phyloP scores from a whole-genome alignment of 495 filamentous ascomycete species.

The Podospora didyma region DNA sequence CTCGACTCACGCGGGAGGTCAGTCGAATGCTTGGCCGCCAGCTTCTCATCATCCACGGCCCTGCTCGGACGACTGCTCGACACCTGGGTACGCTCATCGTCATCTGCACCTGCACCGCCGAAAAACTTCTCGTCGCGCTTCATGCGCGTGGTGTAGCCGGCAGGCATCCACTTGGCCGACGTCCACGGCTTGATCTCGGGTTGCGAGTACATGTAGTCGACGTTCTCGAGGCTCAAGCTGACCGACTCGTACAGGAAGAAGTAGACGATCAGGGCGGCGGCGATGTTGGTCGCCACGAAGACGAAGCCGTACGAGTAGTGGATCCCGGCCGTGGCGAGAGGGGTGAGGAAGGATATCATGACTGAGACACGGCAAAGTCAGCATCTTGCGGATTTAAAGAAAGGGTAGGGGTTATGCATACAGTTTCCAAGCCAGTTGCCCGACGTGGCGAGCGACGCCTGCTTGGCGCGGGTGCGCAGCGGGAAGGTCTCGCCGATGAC shows the following conservation, averaged over 20 bases:
- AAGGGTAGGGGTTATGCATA: conserved; percentile 9
- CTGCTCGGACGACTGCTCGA: conserved; percentile 14
- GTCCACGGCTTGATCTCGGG: conserved; percentile 62
- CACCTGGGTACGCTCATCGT: conserved; percentile 14
- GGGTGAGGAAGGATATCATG: conserved; percentile 79
- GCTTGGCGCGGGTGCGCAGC: conserved; percentile 63
- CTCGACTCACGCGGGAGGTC: background rate
- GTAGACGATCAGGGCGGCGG: conserved; percentile 62
- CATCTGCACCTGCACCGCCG: background rate
- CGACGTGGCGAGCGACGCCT: conserved; percentile 68
- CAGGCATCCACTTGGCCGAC: conserved; percentile 55
- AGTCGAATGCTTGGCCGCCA: background rate
- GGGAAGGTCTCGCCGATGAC: conserved; percentile 75
- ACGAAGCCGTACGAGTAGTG: conserved; percentile 76
- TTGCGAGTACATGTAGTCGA: conserved; percentile 68
- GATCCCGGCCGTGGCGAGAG: conserved; percentile 66
- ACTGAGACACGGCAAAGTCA: conserved; percentile 25
- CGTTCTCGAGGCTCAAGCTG: conserved; percentile 67
- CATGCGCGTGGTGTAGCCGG: conserved; percentile 33
- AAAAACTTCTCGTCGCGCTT: conserved; percentile 21
- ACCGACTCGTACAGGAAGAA: conserved; percentile 75
- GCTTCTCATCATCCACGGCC: conserved; percentile 11
- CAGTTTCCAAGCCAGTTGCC: conserved; percentile 80
- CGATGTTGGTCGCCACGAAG: conserved; percentile 67
- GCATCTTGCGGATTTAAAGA: background rate